Evolutionary conservation across 192 early-diverging fungal species (phyloP).

Genomic region (Backusella tuberculispora): DNA sequence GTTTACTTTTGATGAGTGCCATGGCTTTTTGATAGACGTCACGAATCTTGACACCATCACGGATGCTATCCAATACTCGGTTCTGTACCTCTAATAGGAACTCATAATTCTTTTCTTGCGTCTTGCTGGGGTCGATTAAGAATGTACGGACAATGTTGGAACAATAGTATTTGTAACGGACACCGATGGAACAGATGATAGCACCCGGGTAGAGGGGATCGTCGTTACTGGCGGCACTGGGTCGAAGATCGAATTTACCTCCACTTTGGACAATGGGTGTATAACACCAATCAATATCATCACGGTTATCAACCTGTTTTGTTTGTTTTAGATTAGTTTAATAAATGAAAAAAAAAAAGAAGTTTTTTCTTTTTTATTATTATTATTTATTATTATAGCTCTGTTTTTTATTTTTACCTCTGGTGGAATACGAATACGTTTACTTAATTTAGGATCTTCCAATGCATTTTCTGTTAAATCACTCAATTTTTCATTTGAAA

Average conservation of each 20-base stretch:
- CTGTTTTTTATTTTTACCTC: constrained; percentile 54
- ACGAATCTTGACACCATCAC: constrained; percentile 73
- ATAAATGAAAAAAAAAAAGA: too few species aligned
- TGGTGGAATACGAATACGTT: constrained; percentile 66
- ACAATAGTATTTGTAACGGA: constrained; percentile 94
- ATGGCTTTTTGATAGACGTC: constrained; percentile 78
- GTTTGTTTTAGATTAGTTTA: too few species aligned
- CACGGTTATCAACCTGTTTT: constrained; percentile 54
- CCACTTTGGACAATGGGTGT: constrained; percentile 96
- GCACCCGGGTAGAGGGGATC: constrained; percentile 85
- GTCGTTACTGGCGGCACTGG: constrained; percentile 75
- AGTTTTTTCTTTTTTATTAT: not conserved
- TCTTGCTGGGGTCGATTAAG: constrained; percentile 87
- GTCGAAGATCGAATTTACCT: constrained; percentile 86
- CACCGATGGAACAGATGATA: constrained; percentile 90
- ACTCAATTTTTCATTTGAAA: constrained; percentile 85
- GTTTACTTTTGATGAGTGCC: constrained; percentile 70
- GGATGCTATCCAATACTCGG: constrained; percentile 69
- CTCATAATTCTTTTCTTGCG: constrained; percentile 91
- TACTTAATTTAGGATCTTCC: constrained; percentile 62
- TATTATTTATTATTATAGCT: not conserved
- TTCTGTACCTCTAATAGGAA: constrained; percentile 89
- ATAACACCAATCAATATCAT: constrained; percentile 88
- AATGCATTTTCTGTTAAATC: constrained; percentile 72
- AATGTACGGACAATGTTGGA: constrained; percentile 94